These are phyloP conservation scores for Exophiala calicioides DNA, from an alignment of 2,329 filamentous ascomycete genomes.

Conservation along the genomic window DNA sequence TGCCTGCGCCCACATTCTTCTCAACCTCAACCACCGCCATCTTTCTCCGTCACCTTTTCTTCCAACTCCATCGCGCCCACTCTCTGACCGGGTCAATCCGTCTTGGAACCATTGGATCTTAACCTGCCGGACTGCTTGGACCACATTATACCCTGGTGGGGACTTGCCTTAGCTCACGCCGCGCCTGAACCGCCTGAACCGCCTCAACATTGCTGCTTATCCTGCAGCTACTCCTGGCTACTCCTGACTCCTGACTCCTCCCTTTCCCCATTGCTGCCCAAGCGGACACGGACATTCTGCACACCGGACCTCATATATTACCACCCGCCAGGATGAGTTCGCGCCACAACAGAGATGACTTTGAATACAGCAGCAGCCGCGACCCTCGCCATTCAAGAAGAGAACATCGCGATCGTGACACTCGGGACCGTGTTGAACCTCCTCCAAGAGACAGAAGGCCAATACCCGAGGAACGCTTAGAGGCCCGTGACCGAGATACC, in stretches of 20 bases:
- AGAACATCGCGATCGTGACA: slow-evolving; percentile 18
- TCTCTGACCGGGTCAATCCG: slow-evolving; percentile 11
- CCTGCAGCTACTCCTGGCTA: slow-evolving; percentile 18
- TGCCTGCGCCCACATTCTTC: slow-evolving; percentile 25
- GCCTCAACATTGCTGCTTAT: slow-evolving; percentile 20
- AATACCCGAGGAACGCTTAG: slow-evolving; percentile 18
- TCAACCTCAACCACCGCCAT: slow-evolving; percentile 10
- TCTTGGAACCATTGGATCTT: slow-evolving; percentile 21
- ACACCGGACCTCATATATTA: slow-evolving; percentile 12
- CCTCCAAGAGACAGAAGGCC: slow-evolving; percentile 24
- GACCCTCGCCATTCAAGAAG: slow-evolving; percentile 21
- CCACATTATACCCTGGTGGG: slow-evolving; percentile 8
- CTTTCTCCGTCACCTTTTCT: slow-evolving; percentile 7
- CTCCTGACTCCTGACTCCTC: slow-evolving; percentile 18
- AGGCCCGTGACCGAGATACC: slow-evolving; percentile 22
- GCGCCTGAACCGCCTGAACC: too few relatives aligned
- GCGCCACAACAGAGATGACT: slow-evolving; percentile 26
- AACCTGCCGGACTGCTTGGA: slow-evolving; percentile 11
- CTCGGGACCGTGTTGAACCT: slow-evolving; percentile 11
- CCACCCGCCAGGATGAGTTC: slow-evolving; percentile 23
- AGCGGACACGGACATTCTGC: slow-evolving; percentile 20
- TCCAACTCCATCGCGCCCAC: slow-evolving; percentile 17
- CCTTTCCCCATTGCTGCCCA: slow-evolving; percentile 28
- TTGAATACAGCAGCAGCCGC: slow-evolving; percentile 23
- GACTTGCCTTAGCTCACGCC: slow-evolving; percentile 21